Base-by-base conservation (phyloP, 331 rosid genomes). In the Telfairia occidentalis region DNA sequence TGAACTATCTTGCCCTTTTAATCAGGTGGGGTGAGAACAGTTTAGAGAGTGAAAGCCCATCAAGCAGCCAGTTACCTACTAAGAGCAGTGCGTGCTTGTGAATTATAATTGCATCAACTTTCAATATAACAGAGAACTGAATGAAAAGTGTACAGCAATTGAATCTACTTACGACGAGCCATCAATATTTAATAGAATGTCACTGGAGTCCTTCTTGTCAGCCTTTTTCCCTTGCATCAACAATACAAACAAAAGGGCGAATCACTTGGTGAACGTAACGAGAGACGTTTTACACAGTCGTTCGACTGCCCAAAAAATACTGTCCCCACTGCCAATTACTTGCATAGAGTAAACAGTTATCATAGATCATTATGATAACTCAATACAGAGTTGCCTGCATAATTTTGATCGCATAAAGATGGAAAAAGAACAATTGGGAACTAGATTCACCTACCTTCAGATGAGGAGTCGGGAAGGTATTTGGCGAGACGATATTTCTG, bases 401-500 rank as follows among this genome's bases (percentile, higher is more conserved):
- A 81, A 8, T 46, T 63, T 40, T 2, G 19, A 49, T 59, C 11
- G 37, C 21, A 46, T 66, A 71, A 76, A 74, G 40, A 38, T 23
- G 49, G 54, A 75, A 79, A 45, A 71, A 28, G 28, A 71, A 48
- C 58, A 43, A 43, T 7, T 71, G 43, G 54, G 4, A 35, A 77
- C 67, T 73, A 64, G 76, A 80, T 78, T 69, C 67, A 79, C 90
- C 63, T 86, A 95, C 99, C 99, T 86, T 92, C 97, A 21, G 97
- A 84, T 3, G 88, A 82, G 77, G 93, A 83, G 70, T 95, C 97
- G 0, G 99, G 99, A 60, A 95, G 82, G 85, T 92, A 95, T 77
- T 95, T 95, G 76, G 99, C 99, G 40, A 95, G 92, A 43, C 99
- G 90, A 86, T 95, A 95, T 89, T 95, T 95, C 99, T 95, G 90